These are phyloP conservation scores for Malassezia furfur DNA, from an alignment of 1,284 basidiomycete genomes.

Conservation along the genomic window DNA sequence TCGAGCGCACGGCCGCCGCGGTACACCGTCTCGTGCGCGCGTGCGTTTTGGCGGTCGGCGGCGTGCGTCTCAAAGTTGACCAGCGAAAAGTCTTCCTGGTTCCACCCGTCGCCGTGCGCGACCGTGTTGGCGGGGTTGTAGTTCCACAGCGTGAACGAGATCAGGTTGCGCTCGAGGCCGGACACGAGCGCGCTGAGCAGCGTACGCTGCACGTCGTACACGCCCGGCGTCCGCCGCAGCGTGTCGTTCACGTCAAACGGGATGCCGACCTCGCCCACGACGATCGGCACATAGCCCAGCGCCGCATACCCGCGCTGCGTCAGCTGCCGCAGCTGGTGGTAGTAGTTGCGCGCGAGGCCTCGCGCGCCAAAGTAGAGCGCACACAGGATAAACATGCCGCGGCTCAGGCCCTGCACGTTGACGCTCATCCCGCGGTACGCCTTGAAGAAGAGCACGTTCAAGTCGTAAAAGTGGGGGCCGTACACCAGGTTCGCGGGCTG, in stretches of 20 bases:
- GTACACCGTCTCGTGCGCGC: constrained; percentile 58
- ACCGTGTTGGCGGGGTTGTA: constrained; percentile 85
- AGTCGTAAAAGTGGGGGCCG: constrained; percentile 46
- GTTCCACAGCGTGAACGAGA: constrained; percentile 63
- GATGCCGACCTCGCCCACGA: constrained; percentile 43
- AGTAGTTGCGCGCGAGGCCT: constrained; percentile 31
- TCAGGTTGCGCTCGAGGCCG: constrained; percentile 40
- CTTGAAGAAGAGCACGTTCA: constrained; percentile 45
- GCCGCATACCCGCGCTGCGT: constrained; percentile 21
- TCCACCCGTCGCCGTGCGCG: constrained; percentile 76
- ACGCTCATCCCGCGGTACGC: constrained; percentile 31
- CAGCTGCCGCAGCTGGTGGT: constrained; percentile 25
- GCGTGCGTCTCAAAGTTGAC: constrained; percentile 65
- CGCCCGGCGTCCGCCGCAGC: constrained; percentile 51
- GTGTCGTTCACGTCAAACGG: constrained; percentile 41
- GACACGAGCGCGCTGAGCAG: constrained; percentile 47
- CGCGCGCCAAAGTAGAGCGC: constrained; percentile 37
- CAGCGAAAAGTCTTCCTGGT: constrained; percentile 59
- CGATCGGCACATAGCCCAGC: constrained; percentile 30
- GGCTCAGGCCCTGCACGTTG: constrained; percentile 41
- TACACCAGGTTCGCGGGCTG: constrained; percentile 32
- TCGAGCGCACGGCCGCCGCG: constrained; percentile 68
- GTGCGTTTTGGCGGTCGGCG: constrained; percentile 12
- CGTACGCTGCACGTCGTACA: constrained; percentile 55
- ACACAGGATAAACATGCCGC: constrained; percentile 34